A percentile compares a stretch with the other conserved stretches of the same genome.
Conservation (phyloP, 495 filamentous ascomycete genomes). For the Margaritispora aquatica region DNA sequence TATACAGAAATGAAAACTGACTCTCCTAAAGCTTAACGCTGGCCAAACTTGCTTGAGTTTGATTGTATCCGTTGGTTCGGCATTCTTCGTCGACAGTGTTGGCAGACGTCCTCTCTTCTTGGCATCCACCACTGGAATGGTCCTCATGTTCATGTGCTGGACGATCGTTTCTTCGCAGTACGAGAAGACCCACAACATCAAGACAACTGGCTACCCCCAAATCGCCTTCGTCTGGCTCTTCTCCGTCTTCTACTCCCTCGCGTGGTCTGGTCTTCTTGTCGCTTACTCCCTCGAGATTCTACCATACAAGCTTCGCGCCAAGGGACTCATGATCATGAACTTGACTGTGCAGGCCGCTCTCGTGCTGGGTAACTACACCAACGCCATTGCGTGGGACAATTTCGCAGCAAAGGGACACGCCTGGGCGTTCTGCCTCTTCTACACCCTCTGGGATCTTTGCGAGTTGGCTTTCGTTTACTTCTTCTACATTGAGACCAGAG, state of each 20-base stretch:
- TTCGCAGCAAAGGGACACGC: constrained; percentile 33
- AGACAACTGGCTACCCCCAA: constrained; percentile 21
- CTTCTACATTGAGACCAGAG: constrained; percentile 61
- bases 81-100: constrained; percentile 29
- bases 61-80: constrained; percentile 20
- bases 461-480: constrained; percentile 56
- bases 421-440: constrained; percentile 60
- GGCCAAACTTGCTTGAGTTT: constrained; percentile 17
- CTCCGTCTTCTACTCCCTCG: constrained; percentile 33
- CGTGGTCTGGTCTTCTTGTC: constrained; percentile 32
- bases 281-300: constrained; percentile 35
- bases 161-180: constrained; percentile 19
- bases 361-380: constrained; percentile 54
- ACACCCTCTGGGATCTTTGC: constrained; percentile 52
- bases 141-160: constrained; percentile 23
- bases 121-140: constrained; percentile 26
- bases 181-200: constrained; percentile 25
- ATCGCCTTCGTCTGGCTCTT: constrained; percentile 36
- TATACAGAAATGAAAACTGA: background rate
- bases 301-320: constrained; percentile 31
- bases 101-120: constrained; percentile 23
- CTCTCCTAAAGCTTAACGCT: constrained; percentile 25
- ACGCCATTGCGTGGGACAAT: constrained; percentile 53
- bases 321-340: constrained; percentile 26
- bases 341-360: constrained; percentile 55